A percentile compares a stretch with the other conserved stretches of the same genome.
These are phyloP conservation scores for Eimeria falciformis DNA, from an alignment of 169 alveolate species.

Conservation along the genomic window DNA sequence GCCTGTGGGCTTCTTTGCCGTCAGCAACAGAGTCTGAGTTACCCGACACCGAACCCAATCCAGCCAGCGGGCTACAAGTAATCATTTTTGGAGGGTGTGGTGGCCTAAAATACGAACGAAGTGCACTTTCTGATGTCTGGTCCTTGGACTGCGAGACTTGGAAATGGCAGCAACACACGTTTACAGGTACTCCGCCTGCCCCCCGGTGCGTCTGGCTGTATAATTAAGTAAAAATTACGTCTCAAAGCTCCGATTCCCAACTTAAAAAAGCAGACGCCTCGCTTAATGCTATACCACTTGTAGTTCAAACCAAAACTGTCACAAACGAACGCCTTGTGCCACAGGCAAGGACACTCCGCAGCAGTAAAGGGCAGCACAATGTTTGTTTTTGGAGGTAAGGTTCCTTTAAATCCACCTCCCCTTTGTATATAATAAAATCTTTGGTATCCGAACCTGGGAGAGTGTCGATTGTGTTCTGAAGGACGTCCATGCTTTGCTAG, in stretches of 20 bases:
- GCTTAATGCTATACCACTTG: too few species aligned
- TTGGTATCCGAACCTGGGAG: background rate
- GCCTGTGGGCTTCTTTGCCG: constrained; percentile 34
- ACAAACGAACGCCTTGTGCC: too few species aligned
- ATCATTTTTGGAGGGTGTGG: constrained; percentile 92
- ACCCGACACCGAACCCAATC: background rate
- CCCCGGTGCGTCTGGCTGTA: constrained; percentile 79
- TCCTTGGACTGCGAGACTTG: constrained; percentile 88
- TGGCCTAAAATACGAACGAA: constrained; percentile 89
- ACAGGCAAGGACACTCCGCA: constrained; percentile 69
- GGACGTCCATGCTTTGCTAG: constrained; percentile 88
- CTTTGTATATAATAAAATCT: background rate
- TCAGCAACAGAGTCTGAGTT: constrained; percentile 3
- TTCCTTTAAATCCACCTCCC: background rate
- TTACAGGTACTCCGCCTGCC: constrained; percentile 91
- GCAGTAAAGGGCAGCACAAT: constrained; percentile 59
- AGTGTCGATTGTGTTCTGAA: background rate
- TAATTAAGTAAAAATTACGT: too few species aligned
- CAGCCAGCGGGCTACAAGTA: constrained; percentile 49
- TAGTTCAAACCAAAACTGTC: too few species aligned
- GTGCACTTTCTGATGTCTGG: constrained; percentile 92
- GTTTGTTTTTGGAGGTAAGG: constrained; percentile 68
- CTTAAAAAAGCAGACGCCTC: too few species aligned
- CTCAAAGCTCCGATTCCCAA: too few species aligned
- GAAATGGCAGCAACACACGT: constrained; percentile 89